Base-by-base conservation (phyloP, 1,139 yeast species). In the Taiozyma sp. region DNA sequence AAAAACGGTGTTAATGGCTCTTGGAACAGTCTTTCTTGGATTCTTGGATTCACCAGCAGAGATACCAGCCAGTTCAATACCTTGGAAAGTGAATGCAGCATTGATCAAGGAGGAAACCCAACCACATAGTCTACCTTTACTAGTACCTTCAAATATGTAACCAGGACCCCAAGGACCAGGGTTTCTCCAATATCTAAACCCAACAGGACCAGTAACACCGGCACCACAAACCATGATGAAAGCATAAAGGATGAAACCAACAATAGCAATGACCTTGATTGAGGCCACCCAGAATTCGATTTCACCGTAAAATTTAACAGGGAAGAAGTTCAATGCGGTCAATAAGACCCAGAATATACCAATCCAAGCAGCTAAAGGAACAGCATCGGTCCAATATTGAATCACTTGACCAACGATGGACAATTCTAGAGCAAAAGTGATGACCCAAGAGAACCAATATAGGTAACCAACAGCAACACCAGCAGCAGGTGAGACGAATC, bases 401-500 rank as follows among this genome's bases (percentile, higher is more conserved):
- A 88, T 79, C 49, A 88, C 79, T 68, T 86, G 89, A 24, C 95
- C 92, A 38, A 86, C 83, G 28, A 89, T 88, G 16, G 92, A 84
- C 52, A 89, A 73, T 69, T 89, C 96, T 54, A 88, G 80, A 8
- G 96, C 89, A 70, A 81, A 87, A 2, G 96, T 87, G 57, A 86
- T 83, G 50, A 90, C 89, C 93, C 95, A 88, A 23, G 87, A 80
- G 68, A 87, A 87, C 92, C 93, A 87, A 67, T 89, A 90, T 70
- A 82, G 76, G 81, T 89, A 88, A 51, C 93, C 95, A 61, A 84
- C 83, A 46, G 95, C 83, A 52, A 87, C 89, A 56, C 96, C 95
- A 52, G 86, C 71, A 10, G 91, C 81, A 30, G 84, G 85, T 12
- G 87, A 80, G 51, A 80, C 67, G 74, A 87, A 87, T 63, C 91